phyloP scores from a whole-genome alignment of 2,329 filamentous ascomycete species.

The Sclerotinia glacialis region DNA sequence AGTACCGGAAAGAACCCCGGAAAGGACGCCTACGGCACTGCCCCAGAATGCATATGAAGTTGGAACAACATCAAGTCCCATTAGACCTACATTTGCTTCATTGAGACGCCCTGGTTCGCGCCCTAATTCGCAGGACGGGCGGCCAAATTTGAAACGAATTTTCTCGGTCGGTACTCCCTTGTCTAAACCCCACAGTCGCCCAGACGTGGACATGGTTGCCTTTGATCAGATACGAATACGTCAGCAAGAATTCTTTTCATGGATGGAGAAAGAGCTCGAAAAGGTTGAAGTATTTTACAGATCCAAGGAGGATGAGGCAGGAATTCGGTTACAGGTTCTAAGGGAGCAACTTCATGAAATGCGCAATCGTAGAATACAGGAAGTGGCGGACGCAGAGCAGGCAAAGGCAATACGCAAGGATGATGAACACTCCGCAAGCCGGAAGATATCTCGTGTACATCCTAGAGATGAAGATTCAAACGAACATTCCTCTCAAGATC shows the following conservation, averaged over 20 bases:
- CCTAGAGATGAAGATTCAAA: slow-evolving; percentile 28
- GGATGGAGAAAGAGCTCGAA: slow-evolving; percentile 78
- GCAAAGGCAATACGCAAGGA: slow-evolving; percentile 31
- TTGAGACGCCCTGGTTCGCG: slow-evolving; percentile 27
- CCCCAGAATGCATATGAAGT: slow-evolving; percentile 45
- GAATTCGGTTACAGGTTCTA: slow-evolving; percentile 65
- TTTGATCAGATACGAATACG: slow-evolving; percentile 66
- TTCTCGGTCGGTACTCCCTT: slow-evolving; percentile 34
- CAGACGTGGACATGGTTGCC: slow-evolving; percentile 52
- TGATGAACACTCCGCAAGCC: slow-evolving; percentile 25
- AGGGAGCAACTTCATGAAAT: slow-evolving; percentile 89
- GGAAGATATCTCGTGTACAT: slow-evolving; percentile 26
- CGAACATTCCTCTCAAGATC: slow-evolving; percentile 28
- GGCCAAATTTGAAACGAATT: slow-evolving; percentile 33
- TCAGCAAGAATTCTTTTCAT: slow-evolving; percentile 82
- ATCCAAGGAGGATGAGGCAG: slow-evolving; percentile 82
- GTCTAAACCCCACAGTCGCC: slow-evolving; percentile 44
- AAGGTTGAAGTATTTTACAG: slow-evolving; percentile 93
- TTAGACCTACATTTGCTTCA: slow-evolving; percentile 32
- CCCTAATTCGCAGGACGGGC: slow-evolving; percentile 26
- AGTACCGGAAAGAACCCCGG: slow-evolving; percentile 1
- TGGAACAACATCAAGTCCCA: slow-evolving; percentile 41
- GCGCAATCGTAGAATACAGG: slow-evolving; percentile 76
- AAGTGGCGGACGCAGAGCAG: slow-evolving; percentile 48
- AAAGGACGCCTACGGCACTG: slow-evolving; percentile 6